Evolutionary conservation across 305 asterid genomes (phyloP).

Genomic region (Fraxinus dipetala): DNA sequence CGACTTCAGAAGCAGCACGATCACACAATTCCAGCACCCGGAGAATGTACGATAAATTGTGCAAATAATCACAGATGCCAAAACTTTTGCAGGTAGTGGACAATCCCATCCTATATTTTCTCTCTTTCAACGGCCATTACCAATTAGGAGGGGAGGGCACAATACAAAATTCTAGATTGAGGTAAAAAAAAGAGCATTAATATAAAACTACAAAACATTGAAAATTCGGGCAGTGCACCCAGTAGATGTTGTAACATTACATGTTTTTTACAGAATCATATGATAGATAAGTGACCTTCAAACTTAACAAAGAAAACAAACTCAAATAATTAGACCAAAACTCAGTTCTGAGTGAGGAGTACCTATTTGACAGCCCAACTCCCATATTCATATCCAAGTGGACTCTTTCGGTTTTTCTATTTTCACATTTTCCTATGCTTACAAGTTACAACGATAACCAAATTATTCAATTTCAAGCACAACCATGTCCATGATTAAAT

Average conservation of each 20-base stretch:
- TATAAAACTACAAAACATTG: not conserved
- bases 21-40: not conserved
- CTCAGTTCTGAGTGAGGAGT: not conserved
- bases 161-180: not conserved
- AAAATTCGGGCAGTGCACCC: not conserved
- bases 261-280: not conserved
- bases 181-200: not conserved
- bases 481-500: not conserved
- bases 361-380: not conserved
- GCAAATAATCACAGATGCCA: not conserved
- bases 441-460: not conserved
- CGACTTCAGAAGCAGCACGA: not conserved
- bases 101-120: not conserved
- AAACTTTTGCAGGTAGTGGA: not conserved
- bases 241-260: not conserved
- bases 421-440: not conserved
- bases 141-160: not conserved
- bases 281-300: not conserved
- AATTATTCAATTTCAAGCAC: not conserved
- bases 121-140: not conserved
- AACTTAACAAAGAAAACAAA: not conserved
- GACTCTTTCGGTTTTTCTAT: not conserved
- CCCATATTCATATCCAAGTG: not conserved
- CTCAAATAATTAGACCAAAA: not conserved
- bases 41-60: not conserved